Conservation (phyloP, 148 eudicot genomes). For the Chenopodium suecicum region DNA sequence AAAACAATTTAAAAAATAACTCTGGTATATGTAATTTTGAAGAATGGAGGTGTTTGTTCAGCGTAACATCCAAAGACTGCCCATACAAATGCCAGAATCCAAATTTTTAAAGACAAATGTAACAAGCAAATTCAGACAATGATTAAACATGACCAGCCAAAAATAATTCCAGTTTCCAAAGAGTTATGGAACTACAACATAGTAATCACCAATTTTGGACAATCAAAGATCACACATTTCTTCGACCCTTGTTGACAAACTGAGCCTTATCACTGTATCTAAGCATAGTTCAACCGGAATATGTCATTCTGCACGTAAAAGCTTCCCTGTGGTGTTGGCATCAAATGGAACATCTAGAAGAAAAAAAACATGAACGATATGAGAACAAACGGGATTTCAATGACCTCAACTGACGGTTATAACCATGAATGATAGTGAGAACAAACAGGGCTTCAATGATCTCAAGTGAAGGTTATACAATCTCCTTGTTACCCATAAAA, state of each 20-base stretch:
- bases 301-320: constrained; percentile 52
- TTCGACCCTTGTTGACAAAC: constrained; percentile 4
- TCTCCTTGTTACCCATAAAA: background rate
- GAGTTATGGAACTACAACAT: constrained; percentile 18
- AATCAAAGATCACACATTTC: constrained; percentile 9
- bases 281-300: constrained; percentile 36
- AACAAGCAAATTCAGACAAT: constrained; percentile 12
- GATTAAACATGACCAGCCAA: constrained; percentile 21
- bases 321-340: constrained; percentile 57
- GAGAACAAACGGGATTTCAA: background rate
- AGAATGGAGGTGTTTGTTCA: background rate
- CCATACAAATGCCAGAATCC: constrained; percentile 15
- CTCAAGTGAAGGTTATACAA: background rate
- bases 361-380: background rate
- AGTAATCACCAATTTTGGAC: constrained; percentile 9
- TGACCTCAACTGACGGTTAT: too few species aligned
- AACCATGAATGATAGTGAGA: background rate
- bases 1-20: background rate
- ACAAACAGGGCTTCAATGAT: background rate
- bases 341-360: constrained; percentile 46
- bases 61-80: constrained; percentile 15
- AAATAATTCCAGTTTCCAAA: constrained; percentile 15
- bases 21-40: constrained; percentile 2
- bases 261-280: constrained; percentile 1
- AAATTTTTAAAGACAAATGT: background rate